Evolutionary conservation across 2,329 filamentous ascomycete genomes (phyloP), one percentile per base, ranked within the genome.

Genomic region (Diplodia sapinea): DNA sequence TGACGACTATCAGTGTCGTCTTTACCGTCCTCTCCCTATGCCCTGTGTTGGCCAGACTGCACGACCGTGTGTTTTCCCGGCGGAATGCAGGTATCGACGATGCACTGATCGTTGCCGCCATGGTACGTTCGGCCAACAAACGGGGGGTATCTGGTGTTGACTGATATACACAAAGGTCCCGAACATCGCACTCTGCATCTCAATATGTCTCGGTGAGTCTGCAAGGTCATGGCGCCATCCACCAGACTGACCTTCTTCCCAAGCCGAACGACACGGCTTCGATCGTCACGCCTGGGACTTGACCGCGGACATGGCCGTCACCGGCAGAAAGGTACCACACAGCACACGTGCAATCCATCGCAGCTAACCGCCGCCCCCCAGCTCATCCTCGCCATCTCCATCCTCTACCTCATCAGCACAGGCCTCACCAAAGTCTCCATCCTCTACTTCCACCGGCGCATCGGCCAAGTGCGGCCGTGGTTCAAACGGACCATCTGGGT

Each of bases 371-470:
- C 26, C 12, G 23, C 12, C 1, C 13, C 11, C 3, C 9, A 66
- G 43, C 26, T 57, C 9, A 66, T 76, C 3, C 57, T 78, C n/a
- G 70, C 71, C 5, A 71, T 74, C 7, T 70, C 76, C 51, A 69
- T 69, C 33, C 62, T 72, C 13, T 78, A 77, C 62, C 74, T 74
- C 55, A n/a, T 70, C 4, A 71, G 70, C 4, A 71, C 74, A 1
- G 75, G 76, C 0, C 62, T 77, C 1, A 72, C 77, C 61, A 78
- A 78, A 52, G 71, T 78, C 13, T 77, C 75, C 9, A 77, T 78
- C 17, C 71, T 78, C 3, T 70, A 75, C 72, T 82, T 83, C 71
- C 82, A 83, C 68, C 77, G 78, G 3, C 77, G 81, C 6, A 74
- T 83, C 9, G 70, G 67, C 3, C 76, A 75, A 1, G 74, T 79